A percentile compares a stretch with the other conserved stretches of the same genome.
Conservation (phyloP, 805 yeast species). For the Komagataella kurtzmanii region DNA sequence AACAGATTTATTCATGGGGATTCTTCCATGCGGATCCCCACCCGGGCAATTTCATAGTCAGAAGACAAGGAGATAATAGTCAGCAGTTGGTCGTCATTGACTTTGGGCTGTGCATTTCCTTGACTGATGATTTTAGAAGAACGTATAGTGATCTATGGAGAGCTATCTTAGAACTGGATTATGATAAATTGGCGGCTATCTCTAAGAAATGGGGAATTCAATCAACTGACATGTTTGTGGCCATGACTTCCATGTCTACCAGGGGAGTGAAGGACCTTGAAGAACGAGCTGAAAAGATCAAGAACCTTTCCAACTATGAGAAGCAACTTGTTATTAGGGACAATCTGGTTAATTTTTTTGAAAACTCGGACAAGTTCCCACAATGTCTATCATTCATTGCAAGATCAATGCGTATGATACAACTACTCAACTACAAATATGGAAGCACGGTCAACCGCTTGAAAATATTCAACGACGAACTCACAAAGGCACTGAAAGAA, state of each 20-base stretch:
- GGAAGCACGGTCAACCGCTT: slow-evolving; percentile 70
- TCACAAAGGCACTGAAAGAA: slow-evolving; percentile 16
- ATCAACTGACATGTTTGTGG: slow-evolving; percentile 46
- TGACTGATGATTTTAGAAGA: slow-evolving; percentile 33
- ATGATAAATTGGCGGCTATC: slow-evolving; percentile 29
- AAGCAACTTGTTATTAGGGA: slow-evolving; percentile 27
- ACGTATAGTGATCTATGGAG: slow-evolving; percentile 57
- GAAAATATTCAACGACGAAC: slow-evolving; percentile 46
- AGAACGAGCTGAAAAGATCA: slow-evolving; percentile 13
- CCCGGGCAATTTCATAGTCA: slow-evolving; percentile 62
- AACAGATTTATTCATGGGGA: slow-evolving; percentile 55
- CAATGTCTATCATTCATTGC: slow-evolving; percentile 50
- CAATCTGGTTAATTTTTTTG: slow-evolving; percentile 39
- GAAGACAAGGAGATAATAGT: slow-evolving; percentile 17
- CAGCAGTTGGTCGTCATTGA: slow-evolving; percentile 46
- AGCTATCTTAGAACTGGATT: slow-evolving; percentile 39
- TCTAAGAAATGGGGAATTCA: slow-evolving; percentile 58
- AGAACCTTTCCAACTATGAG: slow-evolving; percentile 22
- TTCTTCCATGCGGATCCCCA: slow-evolving; percentile 68
- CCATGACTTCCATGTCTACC: slow-evolving; percentile 39
- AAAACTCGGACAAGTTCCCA: slow-evolving; percentile 57
- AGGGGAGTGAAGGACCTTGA: slow-evolving; percentile 14
- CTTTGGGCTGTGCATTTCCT: slow-evolving; percentile 57
- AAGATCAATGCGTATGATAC: slow-evolving; percentile 64
- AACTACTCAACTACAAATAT: slow-evolving; percentile 47